These are phyloP conservation scores for Hortiboletus campestris DNA, from an alignment of 768 basidiomycete species.

Conservation along the genomic window DNA sequence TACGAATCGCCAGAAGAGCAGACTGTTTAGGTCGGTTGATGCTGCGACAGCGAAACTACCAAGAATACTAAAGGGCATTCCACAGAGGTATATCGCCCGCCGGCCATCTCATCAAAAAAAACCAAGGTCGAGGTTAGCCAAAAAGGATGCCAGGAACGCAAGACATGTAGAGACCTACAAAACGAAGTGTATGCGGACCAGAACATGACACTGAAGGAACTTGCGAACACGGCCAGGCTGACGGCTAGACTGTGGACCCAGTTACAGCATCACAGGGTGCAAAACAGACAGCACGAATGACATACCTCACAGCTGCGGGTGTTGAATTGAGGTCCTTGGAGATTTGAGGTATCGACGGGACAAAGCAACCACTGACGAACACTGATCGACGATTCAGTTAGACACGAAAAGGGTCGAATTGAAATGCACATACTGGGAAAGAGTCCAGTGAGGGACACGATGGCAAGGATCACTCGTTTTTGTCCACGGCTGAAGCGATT, in stretches of 20 bases:
- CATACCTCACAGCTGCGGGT: conserved; percentile 54
- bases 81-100: conserved; percentile 53
- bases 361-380: conserved; percentile 65
- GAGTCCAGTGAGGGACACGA: conserved; percentile 61
- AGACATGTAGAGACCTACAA: conserved; percentile 35
- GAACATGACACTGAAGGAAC: conserved; percentile 45
- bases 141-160: background rate
- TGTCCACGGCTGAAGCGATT: conserved; percentile 50
- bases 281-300: background rate
- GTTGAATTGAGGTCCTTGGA: conserved; percentile 62
- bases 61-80: conserved; percentile 56
- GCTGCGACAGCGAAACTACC: conserved; percentile 60
- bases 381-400: conserved; percentile 38
- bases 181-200: conserved; percentile 54
- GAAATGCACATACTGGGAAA: conserved; percentile 50
- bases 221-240: conserved; percentile 47
- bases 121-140: background rate
- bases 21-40: conserved; percentile 38
- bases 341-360: conserved; percentile 74
- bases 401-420: background rate
- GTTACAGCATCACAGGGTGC: background rate
- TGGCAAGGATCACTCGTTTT: conserved; percentile 54
- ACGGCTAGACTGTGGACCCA: conserved; percentile 41
- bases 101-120: conserved; percentile 53
- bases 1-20: conserved; percentile 62